Conservation (phyloP, 2,329 filamentous ascomycete species). For the Claviceps maximensis region DNA sequence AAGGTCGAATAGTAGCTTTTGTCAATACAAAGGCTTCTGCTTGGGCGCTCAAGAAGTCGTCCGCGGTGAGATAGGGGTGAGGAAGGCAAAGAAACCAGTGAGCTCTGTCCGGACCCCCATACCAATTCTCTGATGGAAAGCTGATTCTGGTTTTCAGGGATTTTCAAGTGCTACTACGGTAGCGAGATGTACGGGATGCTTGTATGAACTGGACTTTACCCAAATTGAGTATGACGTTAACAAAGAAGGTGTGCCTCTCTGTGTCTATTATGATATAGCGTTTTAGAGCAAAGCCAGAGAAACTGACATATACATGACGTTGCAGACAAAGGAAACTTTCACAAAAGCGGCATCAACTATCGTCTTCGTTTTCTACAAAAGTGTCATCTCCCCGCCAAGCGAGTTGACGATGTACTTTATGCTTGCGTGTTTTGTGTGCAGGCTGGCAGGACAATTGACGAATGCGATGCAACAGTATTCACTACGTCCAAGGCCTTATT, state of each 20-base stretch:
- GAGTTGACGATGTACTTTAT: slow-evolving; percentile 39
- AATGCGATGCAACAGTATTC: slow-evolving; percentile 44
- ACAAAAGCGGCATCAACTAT: slow-evolving; percentile 32
- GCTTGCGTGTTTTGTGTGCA: slow-evolving; percentile 42
- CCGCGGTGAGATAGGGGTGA: slow-evolving; percentile 35
- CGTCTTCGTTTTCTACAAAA: slow-evolving; percentile 44
- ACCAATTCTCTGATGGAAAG: not conserved
- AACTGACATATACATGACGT: no score
- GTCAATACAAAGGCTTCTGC: slow-evolving; percentile 40
- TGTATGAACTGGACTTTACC: slow-evolving; percentile 40
- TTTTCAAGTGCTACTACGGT: slow-evolving; percentile 28
- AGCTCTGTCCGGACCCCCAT: not conserved
- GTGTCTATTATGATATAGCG: not conserved
- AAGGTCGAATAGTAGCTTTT: slow-evolving; percentile 33
- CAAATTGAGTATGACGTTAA: slow-evolving; percentile 39
- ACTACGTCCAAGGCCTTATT: slow-evolving; percentile 40
- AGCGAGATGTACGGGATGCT: slow-evolving; percentile 38
- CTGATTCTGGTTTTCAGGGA: slow-evolving; percentile 18
- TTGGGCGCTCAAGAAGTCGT: slow-evolving; percentile 38
- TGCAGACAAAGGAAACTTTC: slow-evolving; percentile 28
- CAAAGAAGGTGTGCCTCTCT: slow-evolving; percentile 27
- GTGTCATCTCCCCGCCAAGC: slow-evolving; percentile 35
- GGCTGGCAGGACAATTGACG: slow-evolving; percentile 33
- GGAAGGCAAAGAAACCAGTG: slow-evolving; percentile 36
- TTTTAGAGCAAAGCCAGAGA: not conserved